Conservation (phyloP, 169 alveolate genomes). For the Besnoitia besnoiti region DNA sequence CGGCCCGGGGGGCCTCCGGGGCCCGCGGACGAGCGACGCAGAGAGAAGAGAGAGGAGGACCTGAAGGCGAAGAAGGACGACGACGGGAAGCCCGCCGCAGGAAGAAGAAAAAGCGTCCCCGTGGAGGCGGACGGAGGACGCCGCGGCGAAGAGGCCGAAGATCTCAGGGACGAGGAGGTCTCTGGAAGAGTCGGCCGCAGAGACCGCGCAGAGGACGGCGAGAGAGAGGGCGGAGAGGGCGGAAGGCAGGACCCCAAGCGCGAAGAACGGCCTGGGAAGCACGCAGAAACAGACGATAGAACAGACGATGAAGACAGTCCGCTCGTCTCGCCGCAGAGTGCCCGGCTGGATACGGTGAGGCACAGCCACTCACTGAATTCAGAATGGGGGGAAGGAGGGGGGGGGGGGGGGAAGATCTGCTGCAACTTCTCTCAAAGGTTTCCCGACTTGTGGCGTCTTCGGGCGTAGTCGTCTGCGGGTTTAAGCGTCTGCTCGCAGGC, state of each 20-base stretch:
- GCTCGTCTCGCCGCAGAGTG: not conserved
- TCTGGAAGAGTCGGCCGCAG: too few species aligned
- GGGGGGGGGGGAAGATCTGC: too few species aligned
- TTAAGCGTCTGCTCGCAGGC: too few species aligned
- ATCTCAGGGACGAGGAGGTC: too few species aligned
- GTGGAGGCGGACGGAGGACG: not conserved
- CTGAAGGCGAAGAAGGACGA: not conserved
- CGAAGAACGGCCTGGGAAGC: not conserved
- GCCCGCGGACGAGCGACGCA: not conserved
- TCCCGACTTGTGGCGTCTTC: too few species aligned
- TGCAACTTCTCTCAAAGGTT: too few species aligned
- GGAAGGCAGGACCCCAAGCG: not conserved
- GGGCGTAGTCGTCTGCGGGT: too few species aligned
- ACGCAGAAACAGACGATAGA: not conserved
- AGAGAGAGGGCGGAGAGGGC: not conserved
- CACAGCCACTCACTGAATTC: too few species aligned
- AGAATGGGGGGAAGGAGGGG: too few species aligned
- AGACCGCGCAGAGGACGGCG: too few species aligned
- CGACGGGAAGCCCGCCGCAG: not conserved
- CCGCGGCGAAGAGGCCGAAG: too few species aligned
- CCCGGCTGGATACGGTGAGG: not conserved
- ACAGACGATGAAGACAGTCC: not conserved
- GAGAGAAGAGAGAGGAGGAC: not conserved
- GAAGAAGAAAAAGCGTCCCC: too few species aligned
- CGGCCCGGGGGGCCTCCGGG: not conserved